These are phyloP conservation scores for Corylus americana DNA, from an alignment of 306 rosid genomes.

Conservation along the genomic window DNA sequence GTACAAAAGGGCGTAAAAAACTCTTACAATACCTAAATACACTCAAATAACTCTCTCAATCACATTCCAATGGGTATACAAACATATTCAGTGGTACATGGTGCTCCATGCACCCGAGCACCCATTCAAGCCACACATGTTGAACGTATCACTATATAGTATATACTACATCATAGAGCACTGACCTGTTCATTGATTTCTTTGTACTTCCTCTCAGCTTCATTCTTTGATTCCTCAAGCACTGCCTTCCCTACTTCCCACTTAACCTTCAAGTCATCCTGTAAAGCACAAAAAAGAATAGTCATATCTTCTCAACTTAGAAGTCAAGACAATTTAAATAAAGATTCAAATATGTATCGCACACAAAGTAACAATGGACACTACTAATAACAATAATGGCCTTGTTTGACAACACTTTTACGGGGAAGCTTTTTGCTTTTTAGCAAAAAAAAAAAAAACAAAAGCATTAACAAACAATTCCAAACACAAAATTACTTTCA, in stretches of 20 bases:
- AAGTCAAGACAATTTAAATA: not conserved
- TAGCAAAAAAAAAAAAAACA: too few relatives aligned
- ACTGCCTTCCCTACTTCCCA: constrained; percentile 66
- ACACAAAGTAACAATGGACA: not conserved
- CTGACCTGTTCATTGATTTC: constrained; percentile 93
- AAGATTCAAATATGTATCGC: not conserved
- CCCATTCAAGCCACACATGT: not conserved
- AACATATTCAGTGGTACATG: not conserved
- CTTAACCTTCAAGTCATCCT: constrained; percentile 74
- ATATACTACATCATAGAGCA: constrained; percentile 13
- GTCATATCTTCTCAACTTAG: constrained; percentile 2
- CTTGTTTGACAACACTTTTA: too few relatives aligned
- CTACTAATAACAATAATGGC: not conserved
- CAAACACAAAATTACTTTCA: too few relatives aligned
- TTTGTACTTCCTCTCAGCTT: constrained; percentile 67
- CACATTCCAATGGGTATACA: not conserved
- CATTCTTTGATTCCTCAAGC: constrained; percentile 53
- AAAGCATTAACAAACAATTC: too few relatives aligned
- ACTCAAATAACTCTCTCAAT: too few relatives aligned
- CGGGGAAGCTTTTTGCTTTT: too few relatives aligned
- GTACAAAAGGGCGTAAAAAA: not conserved
- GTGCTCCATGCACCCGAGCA: not conserved
- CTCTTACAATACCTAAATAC: not conserved
- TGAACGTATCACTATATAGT: not conserved
- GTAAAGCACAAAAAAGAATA: constrained; percentile 20